These are phyloP conservation scores for Fusarium subtropicale DNA, from an alignment of 2,329 filamentous ascomycete genomes.

Conservation along the genomic window DNA sequence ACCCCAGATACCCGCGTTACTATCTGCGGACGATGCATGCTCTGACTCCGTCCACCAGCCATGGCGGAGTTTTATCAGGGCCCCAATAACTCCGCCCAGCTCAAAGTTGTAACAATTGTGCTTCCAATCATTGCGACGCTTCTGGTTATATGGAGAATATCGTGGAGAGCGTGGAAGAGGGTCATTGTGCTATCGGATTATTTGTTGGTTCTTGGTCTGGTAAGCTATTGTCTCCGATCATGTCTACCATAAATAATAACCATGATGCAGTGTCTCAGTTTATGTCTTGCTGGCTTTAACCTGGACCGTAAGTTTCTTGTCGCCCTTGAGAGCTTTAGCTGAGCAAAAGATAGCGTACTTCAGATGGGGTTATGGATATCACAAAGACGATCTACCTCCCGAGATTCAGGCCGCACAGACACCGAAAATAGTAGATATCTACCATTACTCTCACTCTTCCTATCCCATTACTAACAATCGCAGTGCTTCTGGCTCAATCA, in stretches of 20 bases:
- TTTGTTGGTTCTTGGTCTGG: neutral
- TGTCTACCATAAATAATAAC: neutral
- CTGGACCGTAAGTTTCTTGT: neutral
- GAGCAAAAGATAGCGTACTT: neutral
- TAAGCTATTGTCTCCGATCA: neutral
- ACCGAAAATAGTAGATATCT: neutral
- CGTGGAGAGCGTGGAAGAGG: neutral
- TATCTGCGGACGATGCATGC: too few species aligned
- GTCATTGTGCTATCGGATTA: neutral
- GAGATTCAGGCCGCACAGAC: neutral
- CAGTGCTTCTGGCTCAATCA: constrained; percentile 19
- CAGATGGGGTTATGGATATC: constrained; percentile 10
- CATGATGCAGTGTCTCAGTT: neutral
- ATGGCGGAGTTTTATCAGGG: constrained; percentile 7
- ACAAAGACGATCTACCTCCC: constrained; percentile 7
- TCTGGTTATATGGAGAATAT: constrained; percentile 9
- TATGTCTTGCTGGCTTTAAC: constrained; percentile 10
- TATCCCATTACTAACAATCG: neutral
- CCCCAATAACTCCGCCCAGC: constrained; percentile 7
- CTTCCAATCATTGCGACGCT: neutral
- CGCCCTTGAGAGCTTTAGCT: neutral
- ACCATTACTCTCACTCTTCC: too few species aligned
- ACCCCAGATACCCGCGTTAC: too few species aligned
- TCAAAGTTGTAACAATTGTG: constrained; percentile 1
- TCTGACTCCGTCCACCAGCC: too few species aligned